Evolutionary conservation across 2,329 filamentous ascomycete species (phyloP).

Genomic region (Aureobasidium sp.): DNA sequence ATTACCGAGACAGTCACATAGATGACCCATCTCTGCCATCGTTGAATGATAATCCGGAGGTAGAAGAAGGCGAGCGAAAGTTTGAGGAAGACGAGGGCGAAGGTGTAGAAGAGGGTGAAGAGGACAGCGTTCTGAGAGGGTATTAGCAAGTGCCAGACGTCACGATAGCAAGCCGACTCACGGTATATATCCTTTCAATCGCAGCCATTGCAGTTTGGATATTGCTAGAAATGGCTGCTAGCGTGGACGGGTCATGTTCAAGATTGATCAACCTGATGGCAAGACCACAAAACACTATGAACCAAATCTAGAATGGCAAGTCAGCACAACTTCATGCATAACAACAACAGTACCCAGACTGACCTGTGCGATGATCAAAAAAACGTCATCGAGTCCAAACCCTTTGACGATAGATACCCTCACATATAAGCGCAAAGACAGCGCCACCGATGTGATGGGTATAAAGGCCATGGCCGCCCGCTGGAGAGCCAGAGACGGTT

Average conservation of each 20-base stretch:
- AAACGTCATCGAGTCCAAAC: neutral
- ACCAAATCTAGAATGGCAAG: neutral
- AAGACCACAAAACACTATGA: neutral
- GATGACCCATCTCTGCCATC: constrained; percentile 28
- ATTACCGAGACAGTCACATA: constrained; percentile 17
- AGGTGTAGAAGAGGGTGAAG: constrained; percentile 29
- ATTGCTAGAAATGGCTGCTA: neutral
- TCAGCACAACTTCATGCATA: neutral
- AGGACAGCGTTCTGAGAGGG: neutral
- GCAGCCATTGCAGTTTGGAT: neutral
- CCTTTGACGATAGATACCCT: neutral
- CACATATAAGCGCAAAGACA: neutral
- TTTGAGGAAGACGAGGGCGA: constrained; percentile 34
- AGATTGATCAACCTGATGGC: neutral
- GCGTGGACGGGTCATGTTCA: neutral
- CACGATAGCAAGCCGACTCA: neutral
- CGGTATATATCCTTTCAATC: neutral
- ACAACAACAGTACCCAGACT: neutral
- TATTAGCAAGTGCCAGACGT: neutral
- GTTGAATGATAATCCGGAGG: constrained; percentile 31
- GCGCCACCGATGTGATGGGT: neutral
- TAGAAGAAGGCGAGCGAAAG: constrained; percentile 38
- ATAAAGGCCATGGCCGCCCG: neutral
- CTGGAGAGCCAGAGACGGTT: neutral
- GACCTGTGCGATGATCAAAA: neutral